Conservation (phyloP, 129 eudicot species). For the Apium graveolens region DNA sequence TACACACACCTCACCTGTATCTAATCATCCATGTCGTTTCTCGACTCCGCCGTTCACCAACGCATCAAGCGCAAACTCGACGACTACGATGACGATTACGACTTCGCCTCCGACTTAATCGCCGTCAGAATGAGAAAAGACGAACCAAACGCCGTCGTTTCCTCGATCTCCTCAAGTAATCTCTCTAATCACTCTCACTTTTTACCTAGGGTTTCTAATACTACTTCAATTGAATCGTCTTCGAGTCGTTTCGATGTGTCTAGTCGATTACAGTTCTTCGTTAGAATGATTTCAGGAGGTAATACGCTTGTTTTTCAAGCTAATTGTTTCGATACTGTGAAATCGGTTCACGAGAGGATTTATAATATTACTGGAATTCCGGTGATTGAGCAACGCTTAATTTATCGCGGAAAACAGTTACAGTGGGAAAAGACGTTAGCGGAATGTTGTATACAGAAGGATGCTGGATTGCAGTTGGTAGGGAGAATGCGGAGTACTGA, state of each 20-base stretch:
- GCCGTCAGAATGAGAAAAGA: conserved; percentile 37
- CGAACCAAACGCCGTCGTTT: conserved; percentile 29
- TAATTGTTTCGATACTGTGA: conserved; percentile 34
- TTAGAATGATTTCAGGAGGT: conserved; percentile 40
- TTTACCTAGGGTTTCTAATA: conserved; percentile 17
- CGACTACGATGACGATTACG: conserved; percentile 38
- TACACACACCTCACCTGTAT: neutral
- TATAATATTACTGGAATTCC: conserved; percentile 53
- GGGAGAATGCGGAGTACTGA: conserved; percentile 71
- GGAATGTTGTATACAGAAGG: conserved; percentile 39
- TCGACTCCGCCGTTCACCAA: conserved; percentile 25
- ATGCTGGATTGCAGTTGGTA: conserved; percentile 46
- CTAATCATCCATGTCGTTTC: conserved; percentile 24
- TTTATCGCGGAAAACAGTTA: conserved; percentile 65
- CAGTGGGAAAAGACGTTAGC: conserved; percentile 57
- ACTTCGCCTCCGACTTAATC: conserved; percentile 23
- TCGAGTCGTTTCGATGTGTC: neutral
- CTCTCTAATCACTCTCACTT: conserved; percentile 5
- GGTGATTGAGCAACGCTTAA: conserved; percentile 45
- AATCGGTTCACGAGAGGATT: conserved; percentile 39
- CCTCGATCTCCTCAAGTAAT: neutral
- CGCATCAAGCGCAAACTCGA: conserved; percentile 63
- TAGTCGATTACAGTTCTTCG: conserved; percentile 54
- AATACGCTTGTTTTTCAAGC: conserved; percentile 50
- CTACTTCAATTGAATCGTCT: neutral